Percentiles rank a stretch among this genome's conserved stretches.
Conservation (phyloP, 192 early-diverging fungal species). For the Backusella luteola region DNA sequence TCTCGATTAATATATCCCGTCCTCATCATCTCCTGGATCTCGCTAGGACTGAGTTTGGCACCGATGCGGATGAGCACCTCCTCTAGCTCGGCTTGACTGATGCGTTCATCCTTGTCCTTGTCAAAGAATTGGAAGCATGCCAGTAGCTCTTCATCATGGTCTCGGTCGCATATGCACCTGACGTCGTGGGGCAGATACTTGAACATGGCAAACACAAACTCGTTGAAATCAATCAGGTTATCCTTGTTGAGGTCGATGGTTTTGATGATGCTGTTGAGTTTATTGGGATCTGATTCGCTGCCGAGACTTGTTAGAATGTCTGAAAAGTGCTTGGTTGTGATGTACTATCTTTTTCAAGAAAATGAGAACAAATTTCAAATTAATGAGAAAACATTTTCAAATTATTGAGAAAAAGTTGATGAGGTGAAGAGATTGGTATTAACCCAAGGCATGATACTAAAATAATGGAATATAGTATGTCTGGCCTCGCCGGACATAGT, state of each 20-base stretch:
- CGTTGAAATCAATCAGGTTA: constrained; percentile 16
- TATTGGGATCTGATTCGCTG: neutral
- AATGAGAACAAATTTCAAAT: too few species aligned
- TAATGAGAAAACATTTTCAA: too few species aligned
- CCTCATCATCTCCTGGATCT: constrained; percentile 26
- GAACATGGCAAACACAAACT: constrained; percentile 19
- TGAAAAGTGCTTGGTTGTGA: neutral
- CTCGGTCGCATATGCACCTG: neutral
- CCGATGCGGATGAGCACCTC: constrained; percentile 16
- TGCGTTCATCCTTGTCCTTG: constrained; percentile 27
- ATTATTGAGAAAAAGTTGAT: too few species aligned
- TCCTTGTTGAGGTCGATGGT: constrained; percentile 7
- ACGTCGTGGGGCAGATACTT: neutral
- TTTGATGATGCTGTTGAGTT: neutral
- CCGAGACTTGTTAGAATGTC: neutral
- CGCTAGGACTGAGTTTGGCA: neutral
- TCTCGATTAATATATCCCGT: constrained; percentile 25
- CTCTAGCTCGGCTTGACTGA: constrained; percentile 18
- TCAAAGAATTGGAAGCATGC: constrained; percentile 28
- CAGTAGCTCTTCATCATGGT: constrained; percentile 12
- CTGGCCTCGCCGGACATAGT: too few species aligned
- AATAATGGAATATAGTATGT: too few species aligned
- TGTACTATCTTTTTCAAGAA: too few species aligned
- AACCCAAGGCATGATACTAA: too few species aligned
- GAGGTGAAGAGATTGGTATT: too few species aligned